Conservation (phyloP, 2,329 filamentous ascomycete genomes). For the Penicillium sp. region DNA sequence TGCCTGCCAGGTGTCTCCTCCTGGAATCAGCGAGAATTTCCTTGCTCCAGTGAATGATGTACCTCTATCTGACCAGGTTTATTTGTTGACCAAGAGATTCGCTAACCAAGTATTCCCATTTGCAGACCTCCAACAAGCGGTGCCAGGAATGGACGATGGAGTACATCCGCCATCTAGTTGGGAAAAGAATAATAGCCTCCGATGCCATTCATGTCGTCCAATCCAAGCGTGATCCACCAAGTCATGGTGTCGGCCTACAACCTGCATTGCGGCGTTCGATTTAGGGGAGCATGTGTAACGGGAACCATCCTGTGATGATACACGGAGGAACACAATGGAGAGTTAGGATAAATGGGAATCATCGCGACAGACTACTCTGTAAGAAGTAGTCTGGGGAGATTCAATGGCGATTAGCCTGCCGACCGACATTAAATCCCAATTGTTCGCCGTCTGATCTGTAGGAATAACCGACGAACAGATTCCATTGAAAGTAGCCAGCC, state of each 20-base stretch:
- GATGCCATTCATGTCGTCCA: constrained; percentile 32
- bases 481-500: background rate
- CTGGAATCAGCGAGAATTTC: constrained; percentile 38
- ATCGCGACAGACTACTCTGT: background rate
- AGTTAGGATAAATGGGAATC: background rate
- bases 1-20: constrained; percentile 32
- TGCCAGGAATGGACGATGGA: constrained; percentile 43
- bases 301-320: constrained; percentile 6
- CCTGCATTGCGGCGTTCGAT: constrained; percentile 8
- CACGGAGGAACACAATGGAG: background rate
- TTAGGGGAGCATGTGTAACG: background rate
- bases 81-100: background rate
- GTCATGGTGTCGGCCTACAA: constrained; percentile 33
- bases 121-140: constrained; percentile 35
- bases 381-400: background rate
- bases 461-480: background rate
- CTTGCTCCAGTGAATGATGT: constrained; percentile 41
- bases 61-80: background rate
- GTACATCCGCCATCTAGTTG: constrained; percentile 32
- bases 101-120: background rate
- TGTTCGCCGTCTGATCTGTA: background rate
- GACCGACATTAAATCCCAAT: background rate
- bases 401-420: background rate
- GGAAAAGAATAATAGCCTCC: constrained; percentile 22
- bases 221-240: constrained; percentile 33